Evolutionary conservation across 352 stramenopile genomes (phyloP), one percentile per base, ranked within the genome.

Genomic region (Thalassiosira mediterranea): DNA sequence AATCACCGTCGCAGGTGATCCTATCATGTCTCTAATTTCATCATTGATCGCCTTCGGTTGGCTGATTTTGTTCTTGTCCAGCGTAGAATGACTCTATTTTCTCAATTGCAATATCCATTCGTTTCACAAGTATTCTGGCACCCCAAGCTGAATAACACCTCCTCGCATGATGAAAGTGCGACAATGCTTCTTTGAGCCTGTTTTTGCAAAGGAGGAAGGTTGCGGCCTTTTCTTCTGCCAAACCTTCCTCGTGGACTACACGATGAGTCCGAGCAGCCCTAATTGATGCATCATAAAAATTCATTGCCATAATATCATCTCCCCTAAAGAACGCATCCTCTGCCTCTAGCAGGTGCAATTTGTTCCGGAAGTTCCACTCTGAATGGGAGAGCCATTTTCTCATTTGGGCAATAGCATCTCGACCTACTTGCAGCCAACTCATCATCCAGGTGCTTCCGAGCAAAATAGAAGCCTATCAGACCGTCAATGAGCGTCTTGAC

Each of bases 361-460:
- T 71, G 31, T 71, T 57, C 3, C 4, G 19, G 37, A 69, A 77
- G 32, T 77, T 77, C 67, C 67, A 77, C 5, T 32, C 11, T 11
- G 44, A 71, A 15, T 13, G 29, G 8, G 21, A 23, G 17, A 46
- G 11, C 67, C 57, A 77, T 8, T 59, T 31, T 28, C 40, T 17
- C 21, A 71, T 42, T 25, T 38, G 21, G 15, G 54, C 19, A 4
- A 76, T 21, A 13, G 37, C 44, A 10, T 11, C 44, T 32, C 49
- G 28, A 4, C 46, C 66, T 3, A 69, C 61, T 13, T 69, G 17
- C 23, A 13, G 31, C 66, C 66, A 76, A 19, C 48, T 76, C 31
- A 34, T 67, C 46, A 4, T 3, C 25, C 3, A 8, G 7, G 25
- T 52, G 54, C 44, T 69, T 76, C 29, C 40, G 53, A 25, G 57